phyloP scores from a whole-genome alignment of 768 basidiomycete genomes.

The Mycena belliarum region DNA sequence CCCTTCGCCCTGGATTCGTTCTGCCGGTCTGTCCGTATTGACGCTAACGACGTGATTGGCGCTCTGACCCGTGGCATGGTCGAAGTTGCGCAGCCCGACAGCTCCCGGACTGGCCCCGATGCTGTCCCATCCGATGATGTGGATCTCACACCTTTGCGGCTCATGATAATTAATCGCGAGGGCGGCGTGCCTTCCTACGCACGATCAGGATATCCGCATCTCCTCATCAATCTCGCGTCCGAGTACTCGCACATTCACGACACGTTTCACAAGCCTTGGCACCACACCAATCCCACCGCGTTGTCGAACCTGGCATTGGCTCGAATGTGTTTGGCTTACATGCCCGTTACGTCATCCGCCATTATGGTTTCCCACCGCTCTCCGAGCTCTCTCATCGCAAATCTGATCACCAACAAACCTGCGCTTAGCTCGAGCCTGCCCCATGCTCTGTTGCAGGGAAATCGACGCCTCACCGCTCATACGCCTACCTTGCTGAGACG shows the following conservation, averaged over 20 bases:
- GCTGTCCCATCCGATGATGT: conserved; percentile 46
- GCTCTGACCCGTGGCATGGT: conserved; percentile 88
- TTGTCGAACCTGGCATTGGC: conserved; percentile 85
- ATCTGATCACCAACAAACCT: conserved; percentile 97
- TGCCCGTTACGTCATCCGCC: conserved; percentile 93
- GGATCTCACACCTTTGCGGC: conserved; percentile 89
- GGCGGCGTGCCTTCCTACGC: conserved; percentile 98
- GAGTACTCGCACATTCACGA: conserved; percentile 84
- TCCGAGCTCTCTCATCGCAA: conserved; percentile 91
- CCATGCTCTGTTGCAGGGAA: conserved; percentile 87
- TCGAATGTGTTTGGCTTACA: conserved; percentile 82
- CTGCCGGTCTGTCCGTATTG: conserved; percentile 82
- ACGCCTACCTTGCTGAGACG: conserved; percentile 92
- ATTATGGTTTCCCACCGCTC: conserved; percentile 98
- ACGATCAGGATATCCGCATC: conserved; percentile 90
- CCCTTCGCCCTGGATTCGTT: conserved; percentile 92
- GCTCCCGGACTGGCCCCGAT: conserved; percentile 33
- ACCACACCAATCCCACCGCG: conserved; percentile 75
- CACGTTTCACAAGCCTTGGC: conserved; percentile 83
- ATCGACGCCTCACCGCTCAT: conserved; percentile 81
- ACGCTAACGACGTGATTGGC: conserved; percentile 85
- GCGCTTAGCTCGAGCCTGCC: conserved; percentile 94
- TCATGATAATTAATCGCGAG: conserved; percentile 97
- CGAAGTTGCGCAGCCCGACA: conserved; percentile 43
- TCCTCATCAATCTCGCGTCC: conserved; percentile 90